These are phyloP conservation scores for Pyrus communis DNA, from an alignment of 306 rosid species.

Conservation along the genomic window DNA sequence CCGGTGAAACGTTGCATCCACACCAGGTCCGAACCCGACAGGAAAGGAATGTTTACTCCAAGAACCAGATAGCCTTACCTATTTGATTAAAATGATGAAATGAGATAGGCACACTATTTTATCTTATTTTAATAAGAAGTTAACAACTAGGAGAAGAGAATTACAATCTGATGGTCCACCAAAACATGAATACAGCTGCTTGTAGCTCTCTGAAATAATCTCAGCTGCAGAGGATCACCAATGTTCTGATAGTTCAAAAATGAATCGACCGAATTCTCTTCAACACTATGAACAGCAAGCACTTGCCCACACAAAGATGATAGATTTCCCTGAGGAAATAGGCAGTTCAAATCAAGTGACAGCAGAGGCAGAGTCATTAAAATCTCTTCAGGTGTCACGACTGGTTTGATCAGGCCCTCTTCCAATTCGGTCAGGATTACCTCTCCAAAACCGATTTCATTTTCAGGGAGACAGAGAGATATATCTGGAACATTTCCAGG, in stretches of 20 bases:
- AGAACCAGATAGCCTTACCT: conserved; percentile 65
- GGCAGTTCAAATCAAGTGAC: conserved; percentile 26
- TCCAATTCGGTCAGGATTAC: conserved; percentile 22
- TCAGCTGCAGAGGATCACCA: conserved; percentile 27
- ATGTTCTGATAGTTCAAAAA: conserved; percentile 29
- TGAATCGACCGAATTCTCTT: conserved; percentile 29
- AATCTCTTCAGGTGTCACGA: conserved; percentile 24
- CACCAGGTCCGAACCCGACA: conserved; percentile 77
- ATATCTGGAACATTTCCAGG: conserved; percentile 44
- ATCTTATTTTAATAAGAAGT: background rate
- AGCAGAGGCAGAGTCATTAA: conserved; percentile 1
- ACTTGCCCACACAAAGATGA: conserved; percentile 51
- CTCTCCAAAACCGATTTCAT: conserved; percentile 28
- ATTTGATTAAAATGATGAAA: conserved; percentile 17
- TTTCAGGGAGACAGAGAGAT: conserved; percentile 51
- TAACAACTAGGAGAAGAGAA: conserved; percentile 5
- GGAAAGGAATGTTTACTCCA: conserved; percentile 41
- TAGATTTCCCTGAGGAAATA: conserved; percentile 73
- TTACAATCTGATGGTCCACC: conserved; percentile 56
- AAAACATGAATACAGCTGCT: conserved; percentile 62
- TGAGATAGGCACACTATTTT: conserved; percentile 3
- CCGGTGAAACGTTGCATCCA: conserved; percentile 67
- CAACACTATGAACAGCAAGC: conserved; percentile 39
- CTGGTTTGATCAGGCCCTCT: conserved; percentile 22
- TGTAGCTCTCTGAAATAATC: conserved; percentile 28